Percentiles rank a stretch among this genome's conserved stretches.
Conservation (phyloP, 2,329 filamentous ascomycete species). For the Leptographium wingfieldii region DNA sequence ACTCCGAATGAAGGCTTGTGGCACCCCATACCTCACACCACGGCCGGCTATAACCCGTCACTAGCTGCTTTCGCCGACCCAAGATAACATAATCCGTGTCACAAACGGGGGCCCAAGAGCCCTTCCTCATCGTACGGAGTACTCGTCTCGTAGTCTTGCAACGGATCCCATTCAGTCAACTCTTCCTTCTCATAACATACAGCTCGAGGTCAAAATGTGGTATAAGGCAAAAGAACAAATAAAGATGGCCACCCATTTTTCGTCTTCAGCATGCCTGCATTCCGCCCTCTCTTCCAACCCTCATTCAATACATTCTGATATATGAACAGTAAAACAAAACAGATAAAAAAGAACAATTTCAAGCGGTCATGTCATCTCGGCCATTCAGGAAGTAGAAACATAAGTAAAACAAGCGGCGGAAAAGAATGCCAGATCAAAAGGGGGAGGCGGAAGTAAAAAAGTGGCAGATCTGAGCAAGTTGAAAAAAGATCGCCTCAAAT, state of each 20-base stretch:
- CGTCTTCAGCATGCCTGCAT: not conserved
- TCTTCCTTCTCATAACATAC: not conserved
- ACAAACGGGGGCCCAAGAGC: no score
- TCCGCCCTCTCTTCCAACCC: not conserved
- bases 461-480: not conserved
- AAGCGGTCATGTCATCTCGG: conserved; percentile 9
- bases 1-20: no score
- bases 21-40: no score
- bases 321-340: not conserved
- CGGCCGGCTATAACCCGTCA: no score
- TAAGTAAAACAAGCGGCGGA: conserved; percentile 1
- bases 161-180: not conserved
- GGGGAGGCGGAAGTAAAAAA: not conserved
- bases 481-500: not conserved
- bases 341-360: conserved; percentile 3
- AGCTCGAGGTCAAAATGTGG: not conserved
- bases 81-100: no score
- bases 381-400: conserved; percentile 5
- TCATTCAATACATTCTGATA: not conserved
- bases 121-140: no score
- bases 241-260: not conserved
- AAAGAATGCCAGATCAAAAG: not conserved
- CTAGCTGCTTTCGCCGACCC: no score
- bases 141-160: not conserved
- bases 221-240: not conserved